These are phyloP conservation scores for Calophaca sinica DNA, from an alignment of 306 rosid genomes.

Conservation along the genomic window DNA sequence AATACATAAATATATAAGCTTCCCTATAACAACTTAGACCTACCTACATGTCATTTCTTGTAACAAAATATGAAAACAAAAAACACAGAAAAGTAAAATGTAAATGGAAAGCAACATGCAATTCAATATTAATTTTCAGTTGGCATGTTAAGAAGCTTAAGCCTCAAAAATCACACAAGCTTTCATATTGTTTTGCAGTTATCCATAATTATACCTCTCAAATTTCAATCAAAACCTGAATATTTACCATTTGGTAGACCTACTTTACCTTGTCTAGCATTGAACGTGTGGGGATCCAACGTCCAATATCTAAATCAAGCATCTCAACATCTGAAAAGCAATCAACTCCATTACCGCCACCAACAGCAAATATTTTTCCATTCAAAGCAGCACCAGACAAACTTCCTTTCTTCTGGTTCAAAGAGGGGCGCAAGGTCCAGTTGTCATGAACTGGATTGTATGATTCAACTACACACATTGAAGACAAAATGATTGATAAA, in stretches of 20 bases:
- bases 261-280: conserved; percentile 78
- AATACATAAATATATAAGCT: not conserved
- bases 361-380: conserved; percentile 78
- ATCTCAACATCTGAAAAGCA: conserved; percentile 82
- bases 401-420: conserved; percentile 76
- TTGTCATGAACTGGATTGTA: conserved; percentile 57
- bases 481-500: conserved; percentile 39
- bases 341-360: conserved; percentile 80
- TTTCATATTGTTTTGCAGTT: conserved; percentile 14
- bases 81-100: not conserved
- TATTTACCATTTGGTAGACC: conserved; percentile 26
- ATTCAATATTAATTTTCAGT: conserved; percentile 1
- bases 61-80: not conserved
- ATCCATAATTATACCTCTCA: conserved; percentile 32
- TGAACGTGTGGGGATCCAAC: conserved; percentile 79
- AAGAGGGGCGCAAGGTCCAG: conserved; percentile 76
- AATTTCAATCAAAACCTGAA: conserved; percentile 34
- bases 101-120: conserved; percentile 5
- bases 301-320: conserved; percentile 88
- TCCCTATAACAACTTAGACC: not conserved
- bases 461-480: conserved; percentile 70
- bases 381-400: conserved; percentile 73
- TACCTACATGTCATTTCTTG: conserved; percentile 18
- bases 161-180: conserved; percentile 28
- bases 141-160: conserved; percentile 33